phyloP scores from a whole-genome alignment of 108 stramenopile genomes.

The Parmales sp. region DNA sequence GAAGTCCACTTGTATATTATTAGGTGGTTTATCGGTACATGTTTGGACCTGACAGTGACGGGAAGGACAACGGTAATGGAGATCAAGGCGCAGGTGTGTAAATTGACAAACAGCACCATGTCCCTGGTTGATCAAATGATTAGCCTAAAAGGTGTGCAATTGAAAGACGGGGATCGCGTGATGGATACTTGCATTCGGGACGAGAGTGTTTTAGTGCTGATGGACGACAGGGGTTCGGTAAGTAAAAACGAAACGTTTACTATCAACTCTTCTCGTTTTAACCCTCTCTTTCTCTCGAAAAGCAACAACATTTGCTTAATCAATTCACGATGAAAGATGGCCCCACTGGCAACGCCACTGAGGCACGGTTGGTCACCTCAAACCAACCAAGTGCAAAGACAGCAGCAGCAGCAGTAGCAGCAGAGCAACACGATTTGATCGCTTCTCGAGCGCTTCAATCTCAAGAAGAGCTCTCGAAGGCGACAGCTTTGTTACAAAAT shows the following conservation, averaged over 20 bases:
- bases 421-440: no score
- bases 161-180: constrained; percentile 18
- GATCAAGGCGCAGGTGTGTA: constrained; percentile 22
- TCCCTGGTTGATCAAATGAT: constrained; percentile 16
- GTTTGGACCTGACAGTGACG: constrained; percentile 15
- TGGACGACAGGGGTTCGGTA: background rate
- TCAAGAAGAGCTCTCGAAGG: background rate
- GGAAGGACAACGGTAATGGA: constrained; percentile 18
- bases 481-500: background rate
- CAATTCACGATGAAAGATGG: no score
- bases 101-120: background rate
- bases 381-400: no score
- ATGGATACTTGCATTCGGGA: constrained; percentile 10
- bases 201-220: constrained; percentile 19
- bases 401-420: no score
- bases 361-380: no score
- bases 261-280: background rate
- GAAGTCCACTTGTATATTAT: constrained; percentile 27
- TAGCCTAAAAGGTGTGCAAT: constrained; percentile 11
- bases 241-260: background rate
- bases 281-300: background rate
- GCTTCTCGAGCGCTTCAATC: no score
- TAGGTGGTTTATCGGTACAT: constrained; percentile 17
- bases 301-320: no score
- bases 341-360: no score